Percentiles rank a stretch among this genome's conserved stretches.
Conservation (phyloP, 73 alveolate species). For the Breviolum minutum region DNA sequence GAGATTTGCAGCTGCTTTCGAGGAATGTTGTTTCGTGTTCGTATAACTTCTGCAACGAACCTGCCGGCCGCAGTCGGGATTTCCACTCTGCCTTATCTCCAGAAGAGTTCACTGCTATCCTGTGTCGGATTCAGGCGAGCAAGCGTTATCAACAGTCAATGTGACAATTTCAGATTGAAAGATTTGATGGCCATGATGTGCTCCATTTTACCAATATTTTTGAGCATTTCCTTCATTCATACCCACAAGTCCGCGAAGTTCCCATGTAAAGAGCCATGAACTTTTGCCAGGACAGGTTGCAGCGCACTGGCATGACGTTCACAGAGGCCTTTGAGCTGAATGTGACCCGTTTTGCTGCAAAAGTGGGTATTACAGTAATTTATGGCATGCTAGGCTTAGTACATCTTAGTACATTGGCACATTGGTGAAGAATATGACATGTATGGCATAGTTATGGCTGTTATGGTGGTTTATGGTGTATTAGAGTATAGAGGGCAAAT, state of each 20-base stretch:
- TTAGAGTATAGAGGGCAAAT: too few relatives aligned
- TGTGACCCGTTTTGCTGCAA: not conserved
- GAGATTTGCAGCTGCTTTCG: too few relatives aligned
- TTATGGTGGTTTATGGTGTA: too few relatives aligned
- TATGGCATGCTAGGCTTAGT: too few relatives aligned
- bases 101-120: conserved; percentile 88
- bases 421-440: too few relatives aligned
- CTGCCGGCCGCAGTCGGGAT: conserved; percentile 52
- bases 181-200: too few relatives aligned
- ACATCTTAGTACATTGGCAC: too few relatives aligned
- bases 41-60: not conserved
- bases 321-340: not conserved
- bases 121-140: conserved; percentile 47
- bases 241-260: not conserved
- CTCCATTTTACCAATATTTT: too few relatives aligned
- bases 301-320: conserved; percentile 13
- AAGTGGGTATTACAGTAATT: too few relatives aligned
- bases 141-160: not conserved
- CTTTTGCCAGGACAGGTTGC: conserved; percentile 16
- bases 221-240: too few relatives aligned
- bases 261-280: not conserved
- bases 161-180: not conserved
- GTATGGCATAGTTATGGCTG: too few relatives aligned
- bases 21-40: not conserved
- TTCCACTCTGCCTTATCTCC: conserved; percentile 67